Base-by-base conservation (phyloP, 2,329 filamentous ascomycete species). In the Xylariales sp. region DNA sequence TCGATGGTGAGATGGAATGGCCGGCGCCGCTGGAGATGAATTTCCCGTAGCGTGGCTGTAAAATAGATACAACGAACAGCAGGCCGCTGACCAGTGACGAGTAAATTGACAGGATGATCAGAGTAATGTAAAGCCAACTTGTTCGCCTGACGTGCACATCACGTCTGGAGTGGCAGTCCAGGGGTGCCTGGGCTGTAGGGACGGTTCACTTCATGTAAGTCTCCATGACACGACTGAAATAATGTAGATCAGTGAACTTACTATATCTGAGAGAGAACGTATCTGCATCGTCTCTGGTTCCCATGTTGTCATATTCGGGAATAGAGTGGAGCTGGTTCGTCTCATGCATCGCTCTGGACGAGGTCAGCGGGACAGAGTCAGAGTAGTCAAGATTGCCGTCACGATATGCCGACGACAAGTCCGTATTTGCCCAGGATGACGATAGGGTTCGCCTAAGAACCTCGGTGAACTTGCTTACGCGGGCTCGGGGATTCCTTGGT, bases 31-130 rank as follows among this genome's bases (percentile, higher is more conserved):
- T 65, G 0, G 69, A 70, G 30, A 89, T 80, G 2, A 48, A 56
- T 7, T 63, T 63, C 7, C 81, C 80, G 60, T 78, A 89, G 44
- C 74, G 64, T 0, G 83, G 83, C 41, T 79, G 79, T 1, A 66
- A 53, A 10, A 85, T 60, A 0, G 83, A 79, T 5, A 83, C 66
- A 1, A 72, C 60, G 2, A 89, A 62, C 67, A 81, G 88, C n/a
- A 85, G 59, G 0, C 70, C 74, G n/a, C 79, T 83, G 38, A 83
- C 65, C 2, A 74, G 45, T 0, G 81, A 84, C 0, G 81, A 83
- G 49, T 83, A 83, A 2, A 85, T 37, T 0, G 78, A 80, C 1
- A 78, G 51, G 2, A 59, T 30, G 14, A 72, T 50, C 12, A 76
- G 61, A 1, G 61, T 66, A 10, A 70, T 51, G 7, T 66, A 70